Evolutionary conservation across 176 grass and related monocot genomes (phyloP).

Genomic region (Ensete glaucum): DNA sequence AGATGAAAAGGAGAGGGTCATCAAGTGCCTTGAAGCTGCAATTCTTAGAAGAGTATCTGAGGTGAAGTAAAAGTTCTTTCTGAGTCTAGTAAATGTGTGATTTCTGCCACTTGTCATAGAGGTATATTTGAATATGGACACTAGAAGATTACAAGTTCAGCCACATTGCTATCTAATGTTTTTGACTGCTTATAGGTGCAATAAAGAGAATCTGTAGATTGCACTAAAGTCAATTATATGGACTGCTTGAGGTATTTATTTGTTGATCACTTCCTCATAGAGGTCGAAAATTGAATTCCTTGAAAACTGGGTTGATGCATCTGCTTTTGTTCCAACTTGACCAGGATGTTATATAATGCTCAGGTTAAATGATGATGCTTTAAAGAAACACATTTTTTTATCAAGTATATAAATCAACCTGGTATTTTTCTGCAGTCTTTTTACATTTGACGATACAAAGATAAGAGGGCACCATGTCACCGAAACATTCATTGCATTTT

Average conservation of each 20-base stretch:
- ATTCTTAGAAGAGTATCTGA: constrained; percentile 91
- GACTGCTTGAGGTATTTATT: too few relatives aligned
- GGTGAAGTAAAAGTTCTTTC: constrained; percentile 25
- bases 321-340: not conserved
- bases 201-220: not conserved
- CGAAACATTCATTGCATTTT: too few relatives aligned
- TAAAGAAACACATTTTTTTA: not conserved
- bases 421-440: too few relatives aligned
- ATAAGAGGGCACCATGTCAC: too few relatives aligned
- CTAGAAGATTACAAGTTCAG: too few relatives aligned
- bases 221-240: not conserved
- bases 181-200: not conserved
- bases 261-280: too few relatives aligned
- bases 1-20: constrained; percentile 67
- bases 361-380: not conserved
- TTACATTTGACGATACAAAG: too few relatives aligned
- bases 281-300: not conserved
- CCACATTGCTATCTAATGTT: not conserved
- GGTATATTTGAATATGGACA: too few relatives aligned
- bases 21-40: constrained; percentile 84
- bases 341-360: not conserved
- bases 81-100: not conserved
- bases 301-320: not conserved
- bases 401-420: too few relatives aligned
- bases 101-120: not conserved